Base-by-base conservation (phyloP, 306 rosid genomes). In the Vigna angularis region DNA sequence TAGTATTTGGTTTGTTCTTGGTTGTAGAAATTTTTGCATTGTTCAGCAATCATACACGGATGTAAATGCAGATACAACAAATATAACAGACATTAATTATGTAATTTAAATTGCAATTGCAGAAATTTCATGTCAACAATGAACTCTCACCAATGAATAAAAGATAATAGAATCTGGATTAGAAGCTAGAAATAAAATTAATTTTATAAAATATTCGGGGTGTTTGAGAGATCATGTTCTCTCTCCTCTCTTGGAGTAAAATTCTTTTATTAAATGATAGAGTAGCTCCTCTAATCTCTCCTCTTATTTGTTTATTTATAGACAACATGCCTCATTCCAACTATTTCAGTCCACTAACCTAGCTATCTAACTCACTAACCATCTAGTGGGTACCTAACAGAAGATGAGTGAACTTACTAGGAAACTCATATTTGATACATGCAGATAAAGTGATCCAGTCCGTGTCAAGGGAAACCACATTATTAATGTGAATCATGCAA, bases 331-430 rank as follows among this genome's bases (percentile, higher is more conserved):
- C 42, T 28, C 15, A 14, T 28, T 28, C 66, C 28, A 59, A 59
- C 18, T 59, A 59, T 59, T 58, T 58, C 66, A 59, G 66, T n/a
- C 40, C 18, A 59, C 18, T 26, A 59, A 59, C 42, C 57, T 20
- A 56, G 24, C 63, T 56, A 22, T 4, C 64, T 11, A 57, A 24
- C 36, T 48, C 52, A 0, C 17, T 48, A 14, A 53, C 59, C 52
- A 48, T 12, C n/a, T 11, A 57, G 30, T 32, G 14, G 22, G 24
- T 32, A 62, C 68, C 34, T 75, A 48, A 71, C 44, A 22, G 50
- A 52, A 65, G 66, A 63, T 49, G 38, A 70, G 26, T 18, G 65
- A 69, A 78, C 45, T 47, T 47, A 20, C 49, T 70, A 26, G 55
- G 34, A 68, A 58, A 68, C 45, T 38, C 26, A 62, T 62, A 36